Base-by-base conservation (phyloP, 2,329 filamentous ascomycete species). In the Harringtonia aguacate region DNA sequence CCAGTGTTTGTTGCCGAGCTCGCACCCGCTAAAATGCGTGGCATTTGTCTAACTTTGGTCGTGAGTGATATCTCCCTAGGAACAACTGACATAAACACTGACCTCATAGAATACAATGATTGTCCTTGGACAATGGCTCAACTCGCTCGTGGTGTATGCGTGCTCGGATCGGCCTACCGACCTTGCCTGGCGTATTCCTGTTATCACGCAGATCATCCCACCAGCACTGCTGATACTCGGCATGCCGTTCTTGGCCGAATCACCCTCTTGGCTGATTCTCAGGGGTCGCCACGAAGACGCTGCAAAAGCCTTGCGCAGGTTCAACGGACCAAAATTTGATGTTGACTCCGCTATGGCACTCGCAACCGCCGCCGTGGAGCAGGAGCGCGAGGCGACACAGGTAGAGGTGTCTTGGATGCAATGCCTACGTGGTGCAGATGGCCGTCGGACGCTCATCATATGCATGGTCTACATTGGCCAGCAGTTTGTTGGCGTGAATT, bases 371-470 rank as follows among this genome's bases (percentile, higher is more conserved):
- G 36, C 34, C 55, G 2, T 56, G 10, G 50, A 55, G 22, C 45
- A 53, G n/a, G 20, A 22, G 14, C 34, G 20, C 9, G 20, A 52
- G 53, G 13, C 30, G 4, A 14, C 12, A 8, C 12, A n/a, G 30
- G 33, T 52, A 14, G 57, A 60, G 14, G 55, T 62, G 59, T 41
- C 36, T 58, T 3, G 60, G 34, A 5, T 36, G 17, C n/a, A 62
- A 38, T 61, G 58, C 46, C 61, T 62, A 50, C 50, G 53, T 1
- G 49, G 50, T 22, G 50, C 51, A 7, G 61, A 63, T 45, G 48
- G 61, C 1, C 56, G 59, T 2, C 56, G 64, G 13, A 67, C 63
- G 3, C 53, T 66, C 30, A 58, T 67, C 18, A 29, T 60, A 15
- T 48, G 53, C 39, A 58, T 59, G 57, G 55, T 59, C 22, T 60